phyloP scores from a whole-genome alignment of 768 basidiomycete species.

The Boletus tomentosulus region DNA sequence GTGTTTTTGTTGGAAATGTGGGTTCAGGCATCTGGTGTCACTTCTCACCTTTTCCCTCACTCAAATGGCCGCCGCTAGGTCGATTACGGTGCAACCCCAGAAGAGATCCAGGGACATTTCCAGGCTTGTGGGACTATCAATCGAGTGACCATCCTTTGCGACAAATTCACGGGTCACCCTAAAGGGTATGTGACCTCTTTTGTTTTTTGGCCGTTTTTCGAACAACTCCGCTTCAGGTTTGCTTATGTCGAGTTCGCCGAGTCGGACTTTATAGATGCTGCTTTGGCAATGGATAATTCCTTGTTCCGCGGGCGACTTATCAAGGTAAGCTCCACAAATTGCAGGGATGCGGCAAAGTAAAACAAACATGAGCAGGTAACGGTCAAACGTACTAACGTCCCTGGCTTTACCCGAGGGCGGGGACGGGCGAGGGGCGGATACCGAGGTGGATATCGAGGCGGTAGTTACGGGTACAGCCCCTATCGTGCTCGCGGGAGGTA shows the following conservation, averaged over 20 bases:
- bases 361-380: constrained; percentile 62
- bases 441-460: constrained; percentile 57
- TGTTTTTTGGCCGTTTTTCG: constrained; percentile 7
- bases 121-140: constrained; percentile 98
- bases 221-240: constrained; percentile 53
- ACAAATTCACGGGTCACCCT: constrained; percentile 99
- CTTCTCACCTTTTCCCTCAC: constrained; percentile 7
- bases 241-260: constrained; percentile 99
- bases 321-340: constrained; percentile 52
- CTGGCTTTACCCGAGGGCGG: constrained; percentile 83
- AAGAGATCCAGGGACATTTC: constrained; percentile 97
- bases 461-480: constrained; percentile 49
- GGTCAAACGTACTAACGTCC: constrained; percentile 92
- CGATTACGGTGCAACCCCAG: constrained; percentile 94
- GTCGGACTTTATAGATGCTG: constrained; percentile 84
- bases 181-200: constrained; percentile 67
- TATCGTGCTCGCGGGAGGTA: constrained; percentile 74
- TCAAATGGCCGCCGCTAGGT: constrained; percentile 53
- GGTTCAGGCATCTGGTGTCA: constrained; percentile 30
- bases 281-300: constrained; percentile 92
- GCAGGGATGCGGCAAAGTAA: not conserved
- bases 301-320: constrained; percentile 90
- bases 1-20: constrained; percentile 96
- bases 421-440: constrained; percentile 64
- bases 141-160: constrained; percentile 97